These are phyloP conservation scores for Auriscalpium vulgare DNA, from an alignment of 768 basidiomycete species.

Conservation along the genomic window DNA sequence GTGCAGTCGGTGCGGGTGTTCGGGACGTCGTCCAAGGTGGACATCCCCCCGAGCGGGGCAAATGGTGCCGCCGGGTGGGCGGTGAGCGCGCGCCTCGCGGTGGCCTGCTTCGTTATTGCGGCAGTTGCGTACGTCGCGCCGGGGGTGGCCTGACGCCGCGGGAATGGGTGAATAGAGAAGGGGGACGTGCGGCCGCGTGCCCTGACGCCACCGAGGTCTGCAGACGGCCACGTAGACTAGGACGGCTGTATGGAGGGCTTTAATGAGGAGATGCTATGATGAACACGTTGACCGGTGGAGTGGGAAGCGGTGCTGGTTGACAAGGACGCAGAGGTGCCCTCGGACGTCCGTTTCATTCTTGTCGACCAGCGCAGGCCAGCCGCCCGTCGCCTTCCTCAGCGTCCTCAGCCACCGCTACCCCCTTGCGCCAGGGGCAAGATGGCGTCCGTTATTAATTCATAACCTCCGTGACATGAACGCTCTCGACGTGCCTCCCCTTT, in stretches of 20 bases:
- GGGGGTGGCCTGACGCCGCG: not conserved
- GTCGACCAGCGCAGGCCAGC: too few relatives aligned
- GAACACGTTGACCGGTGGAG: not conserved
- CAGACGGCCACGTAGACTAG: not conserved
- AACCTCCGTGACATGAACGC: not conserved
- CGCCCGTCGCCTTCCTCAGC: too few relatives aligned
- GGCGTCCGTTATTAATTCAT: not conserved
- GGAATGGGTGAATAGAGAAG: not conserved
- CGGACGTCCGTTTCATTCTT: not conserved
- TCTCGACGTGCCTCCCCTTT: not conserved
- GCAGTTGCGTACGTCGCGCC: not conserved
- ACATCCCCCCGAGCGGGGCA: not conserved
- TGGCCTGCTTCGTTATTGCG: not conserved
- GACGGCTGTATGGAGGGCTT: not conserved
- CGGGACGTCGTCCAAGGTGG: slow-evolving; percentile 7
- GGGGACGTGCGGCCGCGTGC: not conserved
- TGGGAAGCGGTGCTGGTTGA: not conserved
- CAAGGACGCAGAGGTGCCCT: not conserved
- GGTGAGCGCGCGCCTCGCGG: not conserved
- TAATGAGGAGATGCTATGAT: not conserved
- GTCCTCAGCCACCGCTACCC: too few relatives aligned
- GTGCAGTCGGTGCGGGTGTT: slow-evolving; percentile 30
- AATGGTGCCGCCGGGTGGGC: not conserved
- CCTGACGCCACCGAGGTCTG: not conserved
- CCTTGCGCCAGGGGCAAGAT: not conserved